Percentiles rank a stretch among this genome's conserved stretches.
Conservation (phyloP, 1,139 yeast genomes). For the Blastobotrys arbuscula region DNA sequence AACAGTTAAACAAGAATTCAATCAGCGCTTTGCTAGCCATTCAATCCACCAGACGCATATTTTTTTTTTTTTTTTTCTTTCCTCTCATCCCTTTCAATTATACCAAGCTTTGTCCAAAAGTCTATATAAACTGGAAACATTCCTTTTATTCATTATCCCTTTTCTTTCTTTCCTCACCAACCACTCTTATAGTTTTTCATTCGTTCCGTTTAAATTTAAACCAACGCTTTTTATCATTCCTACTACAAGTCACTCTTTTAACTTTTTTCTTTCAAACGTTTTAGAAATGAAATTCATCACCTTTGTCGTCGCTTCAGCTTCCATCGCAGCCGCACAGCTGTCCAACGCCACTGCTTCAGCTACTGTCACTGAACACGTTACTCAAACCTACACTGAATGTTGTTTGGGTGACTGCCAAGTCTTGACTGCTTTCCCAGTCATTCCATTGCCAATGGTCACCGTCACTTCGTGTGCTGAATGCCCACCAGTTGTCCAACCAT, state of each 20-base stretch:
- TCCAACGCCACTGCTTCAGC: conserved; percentile 9
- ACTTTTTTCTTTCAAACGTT: not conserved
- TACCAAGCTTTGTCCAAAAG: no score
- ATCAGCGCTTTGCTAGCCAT: no score
- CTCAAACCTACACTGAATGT: conserved; percentile 27
- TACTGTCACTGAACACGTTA: conserved; percentile 11
- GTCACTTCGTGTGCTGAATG: conserved; percentile 19
- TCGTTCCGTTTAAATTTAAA: not conserved
- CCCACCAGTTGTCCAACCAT: conserved; percentile 15
- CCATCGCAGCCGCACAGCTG: conserved; percentile 4
- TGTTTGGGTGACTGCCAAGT: conserved; percentile 25
- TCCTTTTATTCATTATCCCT: not conserved
- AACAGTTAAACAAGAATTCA: no score
- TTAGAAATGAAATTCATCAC: not conserved
- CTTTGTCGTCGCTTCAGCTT: not conserved
- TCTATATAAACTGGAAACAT: not conserved
- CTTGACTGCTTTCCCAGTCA: conserved; percentile 22
- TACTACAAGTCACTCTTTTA: not conserved
- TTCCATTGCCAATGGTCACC: conserved; percentile 23
- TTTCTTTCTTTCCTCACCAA: not conserved
- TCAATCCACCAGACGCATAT: no score
- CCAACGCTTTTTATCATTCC: not conserved
- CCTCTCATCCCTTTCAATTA: no score
- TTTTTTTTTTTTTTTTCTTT: no score
- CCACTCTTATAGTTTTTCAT: not conserved